Evolutionary conservation across 495 filamentous ascomycete genomes (phyloP), one percentile per base, ranked within the genome.

Genomic region (Penicillium canariense): DNA sequence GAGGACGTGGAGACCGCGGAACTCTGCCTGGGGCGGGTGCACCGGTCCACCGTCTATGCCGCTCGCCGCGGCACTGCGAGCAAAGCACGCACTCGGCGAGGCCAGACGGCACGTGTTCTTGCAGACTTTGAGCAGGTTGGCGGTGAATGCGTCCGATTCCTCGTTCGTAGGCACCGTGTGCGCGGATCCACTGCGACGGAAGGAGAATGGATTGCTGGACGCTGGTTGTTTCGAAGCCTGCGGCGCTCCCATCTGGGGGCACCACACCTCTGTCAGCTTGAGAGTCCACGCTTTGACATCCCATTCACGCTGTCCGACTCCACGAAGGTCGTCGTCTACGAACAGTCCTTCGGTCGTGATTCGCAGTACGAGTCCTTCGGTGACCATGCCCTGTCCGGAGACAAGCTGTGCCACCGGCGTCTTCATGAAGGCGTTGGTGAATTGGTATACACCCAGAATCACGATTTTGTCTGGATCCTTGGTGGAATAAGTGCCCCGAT

Each of bases 211-310:
- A 34, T 71, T 71, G 55, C 45, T 62, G 42, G 68, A 68, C 4
- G 44, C 51, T 3, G 57, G 38, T 59, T 46, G 43, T n/a, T 70
- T 56, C 42, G 53, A 14, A 54, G 58, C 20, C 48, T 56, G 32
- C n/a, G 64, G 52, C 7, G 60, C 45, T 4, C 62, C 66, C 48
- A 71, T 71, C 28, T 79, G 77, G 20, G 87, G 85, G 60, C 87
- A 91, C 84, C 89, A 92, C 68, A 97, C 86, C 77, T 98, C 94
- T 59, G 94, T 84, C 23, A 85, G 76, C 70, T 92, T 96, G 72
- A 98, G 81, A 11, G 90, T 96, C 94, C 94, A 97, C 15, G 93
- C 92, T 67, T 97, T 97, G 68, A 97, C 82, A 67, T 98, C 94
- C 95, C 95, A 98, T 73, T 97, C 95, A 44, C 94, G 82, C 67